phyloP scores from a whole-genome alignment of 441 rosid species.

The Sinapis alba region DNA sequence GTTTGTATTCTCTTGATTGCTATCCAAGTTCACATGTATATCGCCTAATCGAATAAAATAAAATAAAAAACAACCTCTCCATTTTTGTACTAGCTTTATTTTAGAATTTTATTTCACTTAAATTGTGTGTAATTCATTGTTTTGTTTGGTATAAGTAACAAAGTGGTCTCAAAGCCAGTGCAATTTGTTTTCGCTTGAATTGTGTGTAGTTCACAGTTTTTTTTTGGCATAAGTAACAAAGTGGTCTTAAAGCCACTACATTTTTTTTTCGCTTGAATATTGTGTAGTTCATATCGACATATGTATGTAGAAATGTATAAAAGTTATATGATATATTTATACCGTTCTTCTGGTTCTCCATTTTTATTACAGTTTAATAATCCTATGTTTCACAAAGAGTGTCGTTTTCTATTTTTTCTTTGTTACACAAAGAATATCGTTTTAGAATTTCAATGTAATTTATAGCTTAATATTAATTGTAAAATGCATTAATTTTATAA shows the following conservation, averaged over 20 bases:
- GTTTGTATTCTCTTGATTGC: slow-evolving; percentile 43
- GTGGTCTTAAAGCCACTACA: background rate
- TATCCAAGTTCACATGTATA: slow-evolving; percentile 66
- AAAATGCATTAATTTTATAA: too few species aligned
- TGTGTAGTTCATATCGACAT: background rate
- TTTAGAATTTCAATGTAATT: too few species aligned
- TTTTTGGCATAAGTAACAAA: slow-evolving; percentile 17
- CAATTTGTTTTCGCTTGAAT: slow-evolving; percentile 39
- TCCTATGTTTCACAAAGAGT: too few species aligned
- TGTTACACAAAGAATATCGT: too few species aligned
- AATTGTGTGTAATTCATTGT: slow-evolving; percentile 11
- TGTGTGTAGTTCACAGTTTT: slow-evolving; percentile 12
- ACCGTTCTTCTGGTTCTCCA: background rate
- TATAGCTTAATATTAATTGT: too few species aligned
- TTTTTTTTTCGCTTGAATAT: background rate
- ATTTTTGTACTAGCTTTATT: slow-evolving; percentile 3
- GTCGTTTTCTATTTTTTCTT: too few species aligned
- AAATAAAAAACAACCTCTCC: background rate
- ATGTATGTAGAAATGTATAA: background rate
- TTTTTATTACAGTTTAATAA: background rate
- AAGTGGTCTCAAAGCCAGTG: background rate
- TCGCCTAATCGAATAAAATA: slow-evolving; percentile 46
- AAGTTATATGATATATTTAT: background rate
- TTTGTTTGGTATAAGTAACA: slow-evolving; percentile 18
- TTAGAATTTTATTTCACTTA: slow-evolving; percentile 38